Base-by-base conservation (phyloP, 495 filamentous ascomycete genomes). In the Gamarada debralockiae region DNA sequence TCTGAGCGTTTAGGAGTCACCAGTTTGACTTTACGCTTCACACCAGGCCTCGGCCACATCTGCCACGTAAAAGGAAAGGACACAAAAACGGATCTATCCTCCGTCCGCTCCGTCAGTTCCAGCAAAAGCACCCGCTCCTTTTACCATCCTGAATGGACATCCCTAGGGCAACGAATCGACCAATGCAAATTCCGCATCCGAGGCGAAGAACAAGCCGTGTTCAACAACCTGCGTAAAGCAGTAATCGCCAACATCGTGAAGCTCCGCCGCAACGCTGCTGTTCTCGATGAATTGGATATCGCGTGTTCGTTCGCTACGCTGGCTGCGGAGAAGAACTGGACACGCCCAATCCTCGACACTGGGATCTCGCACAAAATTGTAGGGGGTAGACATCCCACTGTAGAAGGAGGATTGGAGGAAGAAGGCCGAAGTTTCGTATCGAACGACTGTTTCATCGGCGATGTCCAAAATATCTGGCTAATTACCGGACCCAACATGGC, bases 401-500 rank as follows among this genome's bases (percentile, higher is more conserved):
- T 97, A 43, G 91, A 92, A 66, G 73, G 81, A 18, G 88, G 89
- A 0, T 75, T 98, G 0, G 75, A 80, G 52, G 83, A 87, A 48
- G 82, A 90, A 63, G 93, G 93, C 2, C 80, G 89, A 25, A 81
- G 72, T 2, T 98, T 98, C 61, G 84, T 87, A 24, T 77, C 82
- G 46, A 98, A 98, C 51, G 89, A 96, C 68, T 95, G 90, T 72
- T 76, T 87, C 38, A 68, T 97, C 14, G 86, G 85, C 17, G 76
- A 73, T 21, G 60, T 72, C 34, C 86, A 92, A 58, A 73, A 79
- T 3, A 77, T 91, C 37, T 92, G 89, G 86, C 78, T 98, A 22
- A 87, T 98, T 56, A 97, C 92, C 0, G 93, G 93, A 0, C 93
- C 95, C n/a, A 98, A 98, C 72, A 98, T 98, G 93, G 95, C 85